A percentile compares a stretch with the other conserved stretches of the same genome.
Conservation (phyloP, 1,284 basidiomycete species). For the Austroboletus novae-zelandiae region DNA sequence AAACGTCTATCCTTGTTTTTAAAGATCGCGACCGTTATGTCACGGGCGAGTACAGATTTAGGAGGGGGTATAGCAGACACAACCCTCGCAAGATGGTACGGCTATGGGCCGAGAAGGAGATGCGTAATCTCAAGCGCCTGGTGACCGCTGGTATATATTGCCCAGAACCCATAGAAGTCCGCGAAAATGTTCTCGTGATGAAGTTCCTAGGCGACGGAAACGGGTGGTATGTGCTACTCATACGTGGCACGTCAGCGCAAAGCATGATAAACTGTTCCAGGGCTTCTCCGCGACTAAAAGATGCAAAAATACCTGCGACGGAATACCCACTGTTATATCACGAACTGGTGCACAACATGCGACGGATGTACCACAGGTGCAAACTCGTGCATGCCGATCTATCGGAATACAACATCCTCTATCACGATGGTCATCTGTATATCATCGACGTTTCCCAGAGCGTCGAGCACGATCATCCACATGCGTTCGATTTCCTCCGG, state of each 20-base stretch:
- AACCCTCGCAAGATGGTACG: slow-evolving; percentile 99
- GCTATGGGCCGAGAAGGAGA: slow-evolving; percentile 99
- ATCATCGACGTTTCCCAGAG: slow-evolving; percentile 99
- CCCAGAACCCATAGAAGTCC: slow-evolving; percentile 88
- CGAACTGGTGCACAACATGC: slow-evolving; percentile 78
- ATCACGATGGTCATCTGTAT: slow-evolving; percentile 77
- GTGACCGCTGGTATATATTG: slow-evolving; percentile 80
- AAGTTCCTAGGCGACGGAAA: slow-evolving; percentile 82
- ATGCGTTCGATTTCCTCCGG: slow-evolving; percentile 94
- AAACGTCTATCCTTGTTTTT: slow-evolving; percentile 97
- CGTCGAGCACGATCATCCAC: slow-evolving; percentile 97
- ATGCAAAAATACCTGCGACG: slow-evolving; percentile 65
- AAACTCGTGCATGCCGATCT: slow-evolving; percentile 97
- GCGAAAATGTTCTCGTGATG: slow-evolving; percentile 98
- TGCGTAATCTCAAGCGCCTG: slow-evolving; percentile 91
- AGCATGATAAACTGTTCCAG: slow-evolving; percentile 38
- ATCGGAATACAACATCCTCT: slow-evolving; percentile 97
- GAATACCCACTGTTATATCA: slow-evolving; percentile 68
- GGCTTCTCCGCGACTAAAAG: slow-evolving; percentile 89
- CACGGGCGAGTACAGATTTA: slow-evolving; percentile 88
- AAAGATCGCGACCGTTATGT: slow-evolving; percentile 97
- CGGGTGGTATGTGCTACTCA: slow-evolving; percentile 61
- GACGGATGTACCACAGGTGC: slow-evolving; percentile 88
- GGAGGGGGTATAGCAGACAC: slow-evolving; percentile 86
- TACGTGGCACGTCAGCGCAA: slow-evolving; percentile 3